Base-by-base conservation (phyloP, 2,329 filamentous ascomycete genomes). In the Nothopassalora personata region DNA sequence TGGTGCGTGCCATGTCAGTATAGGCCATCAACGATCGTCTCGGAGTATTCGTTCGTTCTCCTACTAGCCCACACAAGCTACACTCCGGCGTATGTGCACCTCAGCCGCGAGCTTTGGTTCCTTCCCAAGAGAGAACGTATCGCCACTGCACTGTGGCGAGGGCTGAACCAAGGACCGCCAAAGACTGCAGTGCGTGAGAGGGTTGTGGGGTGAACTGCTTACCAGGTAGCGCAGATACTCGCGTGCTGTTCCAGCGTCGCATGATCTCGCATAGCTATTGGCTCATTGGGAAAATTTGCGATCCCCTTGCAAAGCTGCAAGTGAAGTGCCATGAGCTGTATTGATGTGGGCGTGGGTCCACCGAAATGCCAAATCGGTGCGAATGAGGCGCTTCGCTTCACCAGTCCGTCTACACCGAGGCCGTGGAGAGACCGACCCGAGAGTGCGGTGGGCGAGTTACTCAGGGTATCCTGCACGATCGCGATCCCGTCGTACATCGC, bases 141-240 rank as follows among this genome's bases (percentile, higher is more conserved):
- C 51, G 63, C 58, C 63, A 61, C 55, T 60, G 46, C 57, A 56
- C 60, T 54, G 63, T 63, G 60, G 60, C 60, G 49, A 61, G 53
- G 60, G 62, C 62, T 62, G 60, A 60, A 57, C 48, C 50, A 60
- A 54, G 53, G 56, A 60, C 43, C 53, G 27, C 46, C 39, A 43
- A 43, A n/a, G 39, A 43, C 39, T 46, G 39, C 52, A 48, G 39
- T 49, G 46, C 28, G 49, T 51, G 49, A 34, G 45, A 48, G 39
- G 31, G 30, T 18, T 55, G 53, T 49, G 39, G 53, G 30, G 53
- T 48, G 45, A 55, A 55, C 53, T 36, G 43, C 49, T 49, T 28
- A 23, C 23, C 3, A 23, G 23, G 23, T 23, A 53, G 51, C 55
- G 54, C 34, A 54, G 43, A 23, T 43, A 51, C 33, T 51, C 19